Percentiles rank a stretch among this genome's conserved stretches.
phyloP scores from a whole-genome alignment of 2,329 filamentous ascomycete species.

The Metarhizium humberi region DNA sequence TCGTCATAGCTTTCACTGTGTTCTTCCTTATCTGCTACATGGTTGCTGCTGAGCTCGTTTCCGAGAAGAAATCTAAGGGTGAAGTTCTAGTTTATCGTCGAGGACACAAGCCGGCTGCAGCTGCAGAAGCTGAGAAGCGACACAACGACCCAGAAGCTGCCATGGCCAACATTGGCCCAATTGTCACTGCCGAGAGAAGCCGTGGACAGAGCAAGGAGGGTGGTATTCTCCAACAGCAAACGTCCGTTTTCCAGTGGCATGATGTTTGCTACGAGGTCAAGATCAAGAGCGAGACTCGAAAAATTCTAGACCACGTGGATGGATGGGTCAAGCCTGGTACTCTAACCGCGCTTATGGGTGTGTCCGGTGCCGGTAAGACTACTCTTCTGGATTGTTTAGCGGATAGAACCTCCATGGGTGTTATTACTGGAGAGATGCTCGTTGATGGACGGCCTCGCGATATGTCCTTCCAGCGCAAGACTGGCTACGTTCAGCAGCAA shows the following conservation, averaged over 20 bases:
- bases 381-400: slow-evolving; percentile 82
- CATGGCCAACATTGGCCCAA: slow-evolving; percentile 37
- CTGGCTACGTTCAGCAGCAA: slow-evolving; percentile 86
- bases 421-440: slow-evolving; percentile 76
- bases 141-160: slow-evolving; percentile 52
- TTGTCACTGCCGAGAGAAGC: slow-evolving; percentile 34
- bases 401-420: slow-evolving; percentile 78
- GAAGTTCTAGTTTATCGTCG: slow-evolving; percentile 68
- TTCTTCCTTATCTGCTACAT: slow-evolving; percentile 56
- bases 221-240: slow-evolving; percentile 44
- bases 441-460: slow-evolving; percentile 59
- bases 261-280: slow-evolving; percentile 70
- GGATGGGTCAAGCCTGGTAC: slow-evolving; percentile 94
- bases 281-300: slow-evolving; percentile 67
- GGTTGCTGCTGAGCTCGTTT: slow-evolving; percentile 54
- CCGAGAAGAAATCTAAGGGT: slow-evolving; percentile 62
- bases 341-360: slow-evolving; percentile 82
- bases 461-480: slow-evolving; percentile 81
- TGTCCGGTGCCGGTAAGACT: slow-evolving; percentile 89
- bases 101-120: slow-evolving; percentile 52
- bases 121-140: slow-evolving; percentile 48
- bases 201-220: slow-evolving; percentile 26
- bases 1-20: slow-evolving; percentile 55
- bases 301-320: slow-evolving; percentile 76
- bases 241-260: slow-evolving; percentile 77